Evolutionary conservation across 1,139 yeast genomes (phyloP), one percentile per base, ranked within the genome.

Genomic region (Magnusiomyces ingens): DNA sequence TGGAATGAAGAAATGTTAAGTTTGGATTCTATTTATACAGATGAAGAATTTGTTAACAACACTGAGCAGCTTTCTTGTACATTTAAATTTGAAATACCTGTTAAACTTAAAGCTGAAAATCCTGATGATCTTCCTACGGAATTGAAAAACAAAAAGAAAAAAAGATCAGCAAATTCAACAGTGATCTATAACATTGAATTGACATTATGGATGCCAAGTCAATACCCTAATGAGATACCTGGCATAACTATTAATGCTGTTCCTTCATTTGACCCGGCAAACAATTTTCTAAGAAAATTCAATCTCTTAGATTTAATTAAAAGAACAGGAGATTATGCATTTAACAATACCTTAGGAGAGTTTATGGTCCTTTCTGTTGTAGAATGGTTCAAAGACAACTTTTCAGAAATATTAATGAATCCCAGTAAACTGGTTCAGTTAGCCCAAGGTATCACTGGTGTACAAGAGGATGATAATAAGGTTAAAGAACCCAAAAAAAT

Each of bases 1-100:
- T 91, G 97, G 97, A 67, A 72, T 1, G 85, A 86, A 63, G 98
- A 91, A 65, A 63, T 85, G n/a, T 87, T 84, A 55, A 82, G 89
- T 46, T 68, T 91, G 53, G 68, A 72, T 42, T 74, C 82, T 40
- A 80, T 87, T 48, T 80, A 80, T 58, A 80, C 74, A 3, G 36
- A 50, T 2, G 49, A 48, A 4, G 55, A 50, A 32, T 49, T 52
- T 15, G 11, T 37, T 59, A 54, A 12, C 46, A 46, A 18, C 15
- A 19, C 37, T 18, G 48, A 52, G 5, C 51, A 52, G 19, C 35
- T 12, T 6, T 37, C 41, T 18, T 46, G 49, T n/a, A 46, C 43
- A 19, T 46, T 46, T 37, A 46, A 21, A 21, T 46, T n/a, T 17
- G 37, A 29, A 11, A 46, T 46, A 17, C 18, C 49, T 17, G 42